Conservation (phyloP, 805 yeast species). For the Blastobotrys mokoenaii region DNA sequence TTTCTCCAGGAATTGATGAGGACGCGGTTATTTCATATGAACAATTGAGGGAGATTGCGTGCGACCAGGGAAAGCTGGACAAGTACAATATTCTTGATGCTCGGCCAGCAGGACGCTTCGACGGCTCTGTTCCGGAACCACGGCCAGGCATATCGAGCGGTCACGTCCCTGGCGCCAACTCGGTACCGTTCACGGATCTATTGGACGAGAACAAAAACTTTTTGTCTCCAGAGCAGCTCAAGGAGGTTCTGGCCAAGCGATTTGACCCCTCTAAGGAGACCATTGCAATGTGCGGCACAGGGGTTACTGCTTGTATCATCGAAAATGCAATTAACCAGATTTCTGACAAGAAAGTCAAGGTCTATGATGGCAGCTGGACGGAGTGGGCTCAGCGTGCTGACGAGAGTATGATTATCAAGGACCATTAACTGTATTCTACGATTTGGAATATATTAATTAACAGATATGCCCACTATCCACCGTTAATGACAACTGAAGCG, state of each 20-base stretch:
- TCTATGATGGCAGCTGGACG: slow-evolving; percentile 62
- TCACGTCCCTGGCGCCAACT: slow-evolving; percentile 74
- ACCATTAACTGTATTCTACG: background rate
- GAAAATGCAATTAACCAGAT: slow-evolving; percentile 55
- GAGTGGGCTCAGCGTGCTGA: slow-evolving; percentile 81
- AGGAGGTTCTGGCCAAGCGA: slow-evolving; percentile 32
- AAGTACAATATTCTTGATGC: slow-evolving; percentile 68
- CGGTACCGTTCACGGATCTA: slow-evolving; percentile 65
- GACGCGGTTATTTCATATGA: slow-evolving; percentile 59
- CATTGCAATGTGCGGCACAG: slow-evolving; percentile 90
- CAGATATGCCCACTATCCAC: too few relatives aligned
- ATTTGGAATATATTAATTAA: background rate
- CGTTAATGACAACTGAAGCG: too few relatives aligned
- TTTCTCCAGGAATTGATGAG: slow-evolving; percentile 28
- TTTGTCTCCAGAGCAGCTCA: slow-evolving; percentile 40
- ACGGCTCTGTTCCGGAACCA: slow-evolving; percentile 81
- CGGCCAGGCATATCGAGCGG: slow-evolving; percentile 84
- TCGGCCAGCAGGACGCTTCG: slow-evolving; percentile 62
- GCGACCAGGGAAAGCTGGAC: slow-evolving; percentile 28
- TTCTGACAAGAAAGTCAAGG: slow-evolving; percentile 24
- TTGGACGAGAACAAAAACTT: slow-evolving; percentile 43
- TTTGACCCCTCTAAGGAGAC: slow-evolving; percentile 47
- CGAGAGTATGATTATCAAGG: slow-evolving; percentile 40
- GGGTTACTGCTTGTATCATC: slow-evolving; percentile 87
- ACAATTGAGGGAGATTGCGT: slow-evolving; percentile 52